These are phyloP conservation scores for Mycena galopus DNA, from an alignment of 768 basidiomycete genomes.

Conservation along the genomic window DNA sequence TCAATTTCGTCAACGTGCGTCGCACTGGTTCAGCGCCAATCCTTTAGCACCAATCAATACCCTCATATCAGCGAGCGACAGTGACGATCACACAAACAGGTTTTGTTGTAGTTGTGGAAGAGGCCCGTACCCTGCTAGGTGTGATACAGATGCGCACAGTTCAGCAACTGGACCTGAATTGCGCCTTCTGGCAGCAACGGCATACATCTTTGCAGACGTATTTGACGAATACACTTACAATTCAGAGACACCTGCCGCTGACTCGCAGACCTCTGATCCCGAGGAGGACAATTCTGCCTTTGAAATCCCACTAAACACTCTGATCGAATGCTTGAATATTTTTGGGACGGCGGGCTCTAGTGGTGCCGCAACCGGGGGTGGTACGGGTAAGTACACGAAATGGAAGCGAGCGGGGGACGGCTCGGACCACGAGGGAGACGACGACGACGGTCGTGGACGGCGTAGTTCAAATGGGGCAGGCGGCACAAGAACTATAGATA, in stretches of 20 bases:
- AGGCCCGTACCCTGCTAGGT: slow-evolving; percentile 87
- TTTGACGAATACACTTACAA: slow-evolving; percentile 86
- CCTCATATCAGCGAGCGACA: slow-evolving; percentile 73
- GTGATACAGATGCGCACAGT: slow-evolving; percentile 14
- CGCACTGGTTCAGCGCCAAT: slow-evolving; percentile 3
- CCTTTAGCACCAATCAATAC: slow-evolving; percentile 17
- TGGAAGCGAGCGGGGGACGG: slow-evolving; percentile 64
- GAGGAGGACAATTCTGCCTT: slow-evolving; percentile 64
- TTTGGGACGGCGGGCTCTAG: slow-evolving; percentile 84
- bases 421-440: slow-evolving; percentile 57
- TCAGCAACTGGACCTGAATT: not conserved
- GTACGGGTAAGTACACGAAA: slow-evolving; percentile 55
- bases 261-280: slow-evolving; percentile 45
- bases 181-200: slow-evolving; percentile 69
- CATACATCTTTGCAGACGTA: slow-evolving; percentile 81
- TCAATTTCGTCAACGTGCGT: slow-evolving; percentile 85
- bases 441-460: slow-evolving; percentile 53
- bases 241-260: slow-evolving; percentile 49
- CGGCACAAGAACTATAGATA: slow-evolving; percentile 58
- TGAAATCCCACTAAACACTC: slow-evolving; percentile 85
- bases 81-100: slow-evolving; percentile 79
- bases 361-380: slow-evolving; percentile 43
- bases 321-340: slow-evolving; percentile 93
- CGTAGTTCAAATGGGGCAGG: slow-evolving; percentile 45
- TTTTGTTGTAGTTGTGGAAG: slow-evolving; percentile 86